phyloP scores from a whole-genome alignment of 106 monocot genomes.

The Apostasia ramifera region DNA sequence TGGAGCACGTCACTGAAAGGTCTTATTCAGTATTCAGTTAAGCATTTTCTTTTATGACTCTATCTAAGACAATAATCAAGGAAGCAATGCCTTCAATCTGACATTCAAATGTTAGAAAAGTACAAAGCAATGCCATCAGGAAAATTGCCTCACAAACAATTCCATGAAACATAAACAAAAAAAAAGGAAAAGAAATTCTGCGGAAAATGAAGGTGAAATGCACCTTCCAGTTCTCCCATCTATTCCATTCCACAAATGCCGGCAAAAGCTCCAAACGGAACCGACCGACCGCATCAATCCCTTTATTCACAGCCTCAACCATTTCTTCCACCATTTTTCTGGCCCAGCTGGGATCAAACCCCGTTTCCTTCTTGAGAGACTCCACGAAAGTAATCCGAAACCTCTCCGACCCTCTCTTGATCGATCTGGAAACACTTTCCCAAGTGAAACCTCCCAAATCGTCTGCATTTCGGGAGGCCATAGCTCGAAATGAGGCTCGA shows the following conservation, averaged over 20 bases:
- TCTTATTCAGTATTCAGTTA: too few relatives aligned
- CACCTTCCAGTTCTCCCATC: conserved; percentile 83
- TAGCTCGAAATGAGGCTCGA: conserved; percentile 11
- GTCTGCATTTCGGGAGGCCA: conserved; percentile 19
- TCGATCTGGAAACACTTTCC: conserved; percentile 33
- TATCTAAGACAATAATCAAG: too few relatives aligned
- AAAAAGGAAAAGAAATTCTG: not conserved
- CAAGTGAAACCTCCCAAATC: conserved; percentile 26
- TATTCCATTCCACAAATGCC: conserved; percentile 58
- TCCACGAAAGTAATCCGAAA: conserved; percentile 28
- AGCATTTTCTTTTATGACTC: too few relatives aligned
- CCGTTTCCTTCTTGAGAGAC: conserved; percentile 45
- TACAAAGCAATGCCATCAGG: not conserved
- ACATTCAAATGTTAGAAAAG: too few relatives aligned
- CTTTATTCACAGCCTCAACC: conserved; percentile 16
- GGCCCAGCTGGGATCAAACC: conserved; percentile 33
- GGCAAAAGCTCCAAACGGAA: conserved; percentile 28
- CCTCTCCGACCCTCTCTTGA: conserved; percentile 41
- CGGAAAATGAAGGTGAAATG: not conserved
- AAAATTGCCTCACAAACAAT: not conserved
- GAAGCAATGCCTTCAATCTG: too few relatives aligned
- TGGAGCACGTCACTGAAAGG: too few relatives aligned
- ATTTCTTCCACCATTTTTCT: conserved; percentile 9
- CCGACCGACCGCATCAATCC: conserved; percentile 19
- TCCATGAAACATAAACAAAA: not conserved